A percentile compares a stretch with the other conserved stretches of the same genome.
Conservation (phyloP, 192 early-diverging fungal genomes). For the Coemansia nantahalensis region DNA sequence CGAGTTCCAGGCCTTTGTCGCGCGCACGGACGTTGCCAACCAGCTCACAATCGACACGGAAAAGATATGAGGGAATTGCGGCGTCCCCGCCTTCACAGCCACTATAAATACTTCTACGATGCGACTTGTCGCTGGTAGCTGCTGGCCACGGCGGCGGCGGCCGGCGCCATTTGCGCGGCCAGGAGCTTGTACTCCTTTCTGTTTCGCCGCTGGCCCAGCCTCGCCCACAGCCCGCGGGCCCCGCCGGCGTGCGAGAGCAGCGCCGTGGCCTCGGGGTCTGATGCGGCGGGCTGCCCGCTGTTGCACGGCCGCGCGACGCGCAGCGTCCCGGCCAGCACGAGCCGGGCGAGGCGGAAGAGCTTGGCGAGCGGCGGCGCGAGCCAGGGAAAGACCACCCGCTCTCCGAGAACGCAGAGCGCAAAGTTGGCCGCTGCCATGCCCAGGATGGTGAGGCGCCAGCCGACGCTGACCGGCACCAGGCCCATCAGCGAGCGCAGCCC, state of each 20-base stretch:
- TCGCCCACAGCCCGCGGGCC: conserved; percentile 20
- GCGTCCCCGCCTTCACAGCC: neutral
- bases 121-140: neutral
- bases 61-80: conserved; percentile 23
- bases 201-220: conserved; percentile 21
- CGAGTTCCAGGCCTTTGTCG: conserved; percentile 94
- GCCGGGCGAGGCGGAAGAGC: neutral
- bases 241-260: neutral
- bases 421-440: conserved; percentile 45
- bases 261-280: neutral
- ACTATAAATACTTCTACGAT: neutral
- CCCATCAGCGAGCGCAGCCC: conserved; percentile 34
- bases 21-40: conserved; percentile 92
- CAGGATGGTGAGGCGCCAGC: conserved; percentile 36
- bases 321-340: neutral
- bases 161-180: conserved; percentile 17
- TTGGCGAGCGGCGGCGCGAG: conserved; percentile 32
- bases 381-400: conserved; percentile 36
- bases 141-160: neutral
- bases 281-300: neutral
- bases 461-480: conserved; percentile 11
- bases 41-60: conserved; percentile 86
- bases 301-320: neutral
- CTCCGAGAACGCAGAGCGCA: conserved; percentile 27
- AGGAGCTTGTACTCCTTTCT: conserved; percentile 41